These are phyloP conservation scores for Umbilicaria muhlenbergii DNA, from an alignment of 495 filamentous ascomycete genomes.

Conservation along the genomic window DNA sequence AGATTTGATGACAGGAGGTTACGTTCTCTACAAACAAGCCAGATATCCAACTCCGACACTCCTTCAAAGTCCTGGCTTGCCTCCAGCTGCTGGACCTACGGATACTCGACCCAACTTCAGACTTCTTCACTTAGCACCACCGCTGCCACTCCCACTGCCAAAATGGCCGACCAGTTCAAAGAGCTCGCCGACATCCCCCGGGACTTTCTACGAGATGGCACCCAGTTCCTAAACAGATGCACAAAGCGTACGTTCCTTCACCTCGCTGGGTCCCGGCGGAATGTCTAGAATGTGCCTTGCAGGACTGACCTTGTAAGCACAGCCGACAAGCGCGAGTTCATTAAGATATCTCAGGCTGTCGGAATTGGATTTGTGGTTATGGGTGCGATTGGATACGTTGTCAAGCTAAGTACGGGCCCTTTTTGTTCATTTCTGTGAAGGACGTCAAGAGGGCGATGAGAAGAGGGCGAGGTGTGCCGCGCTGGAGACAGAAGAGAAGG, in stretches of 20 bases:
- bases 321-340: conserved; percentile 77
- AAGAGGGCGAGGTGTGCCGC: background rate
- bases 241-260: conserved; percentile 51
- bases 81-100: no score
- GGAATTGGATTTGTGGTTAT: conserved; percentile 84
- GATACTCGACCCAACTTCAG: background rate
- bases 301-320: background rate
- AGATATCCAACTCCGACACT: no score
- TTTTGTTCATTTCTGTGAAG: background rate
- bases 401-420: conserved; percentile 67
- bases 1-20: no score
- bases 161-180: conserved; percentile 63
- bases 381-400: conserved; percentile 64
- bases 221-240: conserved; percentile 69
- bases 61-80: no score
- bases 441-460: background rate
- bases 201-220: conserved; percentile 70
- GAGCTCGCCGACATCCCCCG: conserved; percentile 67
- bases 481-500: background rate
- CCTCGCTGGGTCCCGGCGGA: background rate
- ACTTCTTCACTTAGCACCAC: background rate
- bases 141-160: background rate
- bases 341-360: conserved; percentile 91
- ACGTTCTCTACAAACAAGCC: no score
- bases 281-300: background rate